A percentile compares a stretch with the other conserved stretches of the same genome.
Conservation (phyloP, 148 eudicot genomes). For the Arctostaphylos glauca region DNA sequence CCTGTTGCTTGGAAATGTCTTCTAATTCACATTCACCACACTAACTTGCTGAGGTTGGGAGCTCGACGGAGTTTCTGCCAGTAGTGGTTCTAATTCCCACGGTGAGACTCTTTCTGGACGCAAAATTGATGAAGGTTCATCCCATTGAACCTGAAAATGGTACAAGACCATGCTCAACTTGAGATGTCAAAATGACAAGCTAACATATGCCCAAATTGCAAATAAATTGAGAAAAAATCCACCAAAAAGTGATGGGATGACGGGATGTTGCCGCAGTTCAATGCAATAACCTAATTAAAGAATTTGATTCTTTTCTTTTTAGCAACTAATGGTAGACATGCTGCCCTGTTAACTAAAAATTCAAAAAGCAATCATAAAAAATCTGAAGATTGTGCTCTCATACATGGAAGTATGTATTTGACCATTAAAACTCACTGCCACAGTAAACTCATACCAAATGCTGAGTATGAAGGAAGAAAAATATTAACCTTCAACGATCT, state of each 20-base stretch:
- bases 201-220: too few relatives aligned
- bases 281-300: too few relatives aligned
- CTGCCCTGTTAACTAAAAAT: not conserved
- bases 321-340: not conserved
- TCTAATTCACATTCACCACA: not conserved
- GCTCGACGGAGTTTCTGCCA: slow-evolving; percentile 51
- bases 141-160: slow-evolving; percentile 83
- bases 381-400: not conserved
- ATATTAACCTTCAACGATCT: slow-evolving; percentile 76
- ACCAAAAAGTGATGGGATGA: too few relatives aligned
- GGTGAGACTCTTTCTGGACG: slow-evolving; percentile 92
- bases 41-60: slow-evolving; percentile 46
- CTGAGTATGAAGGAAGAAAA: not conserved
- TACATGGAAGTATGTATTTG: not conserved
- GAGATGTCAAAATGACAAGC: too few relatives aligned
- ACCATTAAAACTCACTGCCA: not conserved
- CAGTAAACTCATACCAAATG: not conserved
- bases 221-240: too few relatives aligned
- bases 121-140: slow-evolving; percentile 77
- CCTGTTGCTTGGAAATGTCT: not conserved
- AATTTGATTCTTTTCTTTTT: not conserved
- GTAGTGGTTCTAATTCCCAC: slow-evolving; percentile 89
- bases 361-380: not conserved
- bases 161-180: too few relatives aligned
- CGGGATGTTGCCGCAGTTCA: too few relatives aligned